phyloP scores from a whole-genome alignment of 441 rosid species.

The Sinapis alba region DNA sequence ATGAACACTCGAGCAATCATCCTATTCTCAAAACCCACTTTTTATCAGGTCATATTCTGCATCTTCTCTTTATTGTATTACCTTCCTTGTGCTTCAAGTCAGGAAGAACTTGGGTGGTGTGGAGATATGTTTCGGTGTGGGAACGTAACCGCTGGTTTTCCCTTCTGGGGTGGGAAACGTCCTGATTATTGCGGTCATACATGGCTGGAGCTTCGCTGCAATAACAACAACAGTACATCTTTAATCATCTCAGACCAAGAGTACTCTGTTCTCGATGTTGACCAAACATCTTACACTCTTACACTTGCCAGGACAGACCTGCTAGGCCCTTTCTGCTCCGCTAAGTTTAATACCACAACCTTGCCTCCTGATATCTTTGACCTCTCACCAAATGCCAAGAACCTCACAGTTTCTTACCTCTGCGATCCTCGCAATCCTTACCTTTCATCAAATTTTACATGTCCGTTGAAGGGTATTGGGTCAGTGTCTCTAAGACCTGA shows the following conservation, averaged over 20 bases:
- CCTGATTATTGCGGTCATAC: not conserved
- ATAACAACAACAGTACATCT: not conserved
- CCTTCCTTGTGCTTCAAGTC: not conserved
- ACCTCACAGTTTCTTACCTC: slow-evolving; percentile 33
- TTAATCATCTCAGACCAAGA: not conserved
- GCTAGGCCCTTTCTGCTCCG: slow-evolving; percentile 27
- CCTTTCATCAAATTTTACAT: not conserved
- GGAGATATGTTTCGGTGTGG: not conserved
- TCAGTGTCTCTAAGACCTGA: not conserved
- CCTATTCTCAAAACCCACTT: not conserved
- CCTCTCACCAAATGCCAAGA: slow-evolving; percentile 9
- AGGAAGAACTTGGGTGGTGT: not conserved
- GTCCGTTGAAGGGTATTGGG: not conserved
- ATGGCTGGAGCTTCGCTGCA: slow-evolving; percentile 10
- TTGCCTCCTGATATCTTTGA: slow-evolving; percentile 29
- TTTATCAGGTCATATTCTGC: not conserved
- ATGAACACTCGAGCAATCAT: not conserved
- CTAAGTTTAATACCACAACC: slow-evolving; percentile 17
- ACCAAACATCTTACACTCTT: slow-evolving; percentile 1
- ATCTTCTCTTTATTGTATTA: not conserved
- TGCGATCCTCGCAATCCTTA: not conserved
- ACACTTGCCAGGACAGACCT: slow-evolving; percentile 45
- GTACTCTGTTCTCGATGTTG: not conserved
- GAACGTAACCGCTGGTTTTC: not conserved
- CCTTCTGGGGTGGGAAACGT: not conserved